Base-by-base conservation (phyloP, 768 basidiomycete species). In the Mrakia gelida region DNA sequence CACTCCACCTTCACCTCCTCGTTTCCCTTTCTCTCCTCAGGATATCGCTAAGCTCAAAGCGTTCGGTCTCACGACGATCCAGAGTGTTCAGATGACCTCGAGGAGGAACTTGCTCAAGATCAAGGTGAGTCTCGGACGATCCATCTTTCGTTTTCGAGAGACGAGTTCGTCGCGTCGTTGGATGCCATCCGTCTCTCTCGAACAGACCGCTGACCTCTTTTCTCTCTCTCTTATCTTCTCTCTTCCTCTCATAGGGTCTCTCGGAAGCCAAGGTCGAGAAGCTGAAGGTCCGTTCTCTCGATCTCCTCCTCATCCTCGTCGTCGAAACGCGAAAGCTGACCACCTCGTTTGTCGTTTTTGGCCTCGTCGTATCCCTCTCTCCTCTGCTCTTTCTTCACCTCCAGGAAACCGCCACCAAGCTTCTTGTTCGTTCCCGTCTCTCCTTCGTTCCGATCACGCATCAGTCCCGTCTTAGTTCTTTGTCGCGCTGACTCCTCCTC, bases 251-350 rank as follows among this genome's bases (percentile, higher is more conserved):
- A 3, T 54, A 79, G 71, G 78, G 78, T 45, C 75, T 79, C 13
- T 79, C 78, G 10, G 78, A 79, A n/a, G 78, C 78, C 16, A 79
- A 79, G 54, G 75, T 79, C 38, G 78, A 79, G 59, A 79, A 79
- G 65, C 62, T 79, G 56, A 79, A 79, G 67, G 77, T 74, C 3
- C 9, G 59, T n/a, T 9, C 59, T 8, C 2, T 59, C 26, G 26
- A 59, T 59, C 59, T 28, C 10, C 26, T 59, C 7, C 56, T 3
- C 3, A 11, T n/a, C 3, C 26, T n/a, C 59, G 5, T 59, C 26
- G 2, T 59, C n/a, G 26, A 28, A 26, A 15, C 54, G 10, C 28
- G 59, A 10, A n/a, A n/a, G 26, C 59, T 59, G 59, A 59, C 54
- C 54, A 56, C 38, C 38, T 38, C 38, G 38, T 38, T 38, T 8